These are phyloP conservation scores for Penstemon davidsonii DNA, from an alignment of 257 asterid genomes.

Conservation along the genomic window DNA sequence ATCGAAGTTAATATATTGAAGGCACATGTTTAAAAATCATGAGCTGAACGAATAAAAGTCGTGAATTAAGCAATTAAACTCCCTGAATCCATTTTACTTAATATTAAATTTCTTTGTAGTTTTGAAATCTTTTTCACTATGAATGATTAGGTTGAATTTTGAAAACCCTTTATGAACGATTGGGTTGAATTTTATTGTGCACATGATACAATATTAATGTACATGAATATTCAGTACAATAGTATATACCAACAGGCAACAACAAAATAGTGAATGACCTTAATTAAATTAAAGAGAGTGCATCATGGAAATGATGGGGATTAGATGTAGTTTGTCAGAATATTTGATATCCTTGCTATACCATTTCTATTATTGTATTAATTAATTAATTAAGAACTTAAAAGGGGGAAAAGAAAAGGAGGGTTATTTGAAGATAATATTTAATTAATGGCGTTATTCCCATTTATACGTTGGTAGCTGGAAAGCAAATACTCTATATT, in stretches of 20 bases:
- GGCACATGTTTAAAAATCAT: too few species aligned
- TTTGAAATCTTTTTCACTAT: background rate
- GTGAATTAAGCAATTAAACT: too few species aligned
- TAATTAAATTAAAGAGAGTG: constrained; percentile 5
- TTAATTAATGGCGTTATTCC: background rate
- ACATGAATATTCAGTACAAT: background rate
- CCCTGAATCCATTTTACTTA: too few species aligned
- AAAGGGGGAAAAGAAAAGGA: background rate
- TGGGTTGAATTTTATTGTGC: constrained; percentile 17
- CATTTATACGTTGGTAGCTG: background rate
- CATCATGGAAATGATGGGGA: background rate
- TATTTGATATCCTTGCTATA: background rate
- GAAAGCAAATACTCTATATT: background rate
- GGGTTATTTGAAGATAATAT: background rate
- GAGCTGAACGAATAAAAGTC: background rate
- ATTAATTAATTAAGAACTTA: too few species aligned
- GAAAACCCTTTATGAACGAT: background rate
- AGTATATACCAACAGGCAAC: background rate
- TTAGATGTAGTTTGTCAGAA: background rate
- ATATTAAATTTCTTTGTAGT: too few species aligned
- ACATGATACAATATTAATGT: constrained; percentile 15
- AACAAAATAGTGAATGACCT: background rate
- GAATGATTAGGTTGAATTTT: too few species aligned
- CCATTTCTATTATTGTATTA: background rate
- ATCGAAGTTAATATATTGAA: too few species aligned